Evolutionary conservation across 805 yeast species (phyloP).

Genomic region (Huiozyma sinensis): DNA sequence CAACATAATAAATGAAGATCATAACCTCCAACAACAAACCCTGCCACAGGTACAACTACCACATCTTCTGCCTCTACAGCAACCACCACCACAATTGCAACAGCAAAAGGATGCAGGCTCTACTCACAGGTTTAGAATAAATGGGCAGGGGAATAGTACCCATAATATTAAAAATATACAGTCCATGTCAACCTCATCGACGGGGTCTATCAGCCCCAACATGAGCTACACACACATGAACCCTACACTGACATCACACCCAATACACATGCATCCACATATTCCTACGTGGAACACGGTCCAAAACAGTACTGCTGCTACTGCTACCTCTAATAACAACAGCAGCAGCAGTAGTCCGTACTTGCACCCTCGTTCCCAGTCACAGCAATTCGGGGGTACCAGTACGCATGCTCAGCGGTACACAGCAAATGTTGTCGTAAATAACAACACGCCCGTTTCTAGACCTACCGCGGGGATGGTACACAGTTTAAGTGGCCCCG

Average conservation of each 20-base stretch:
- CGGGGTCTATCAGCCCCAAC: neutral
- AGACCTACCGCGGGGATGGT: too few species aligned
- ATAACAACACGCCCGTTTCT: neutral
- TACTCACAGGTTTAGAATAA: too few species aligned
- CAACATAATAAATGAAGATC: neutral
- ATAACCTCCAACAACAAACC: neutral
- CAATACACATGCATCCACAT: neutral
- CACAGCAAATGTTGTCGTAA: neutral
- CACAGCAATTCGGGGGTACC: neutral
- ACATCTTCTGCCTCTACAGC: constrained; percentile 1
- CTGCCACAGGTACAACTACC: neutral
- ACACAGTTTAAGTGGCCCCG: too few species aligned
- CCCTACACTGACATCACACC: neutral
- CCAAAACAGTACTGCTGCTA: neutral
- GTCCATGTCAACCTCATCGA: neutral
- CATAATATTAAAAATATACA: neutral
- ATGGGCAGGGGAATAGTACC: neutral
- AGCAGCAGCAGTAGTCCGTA: neutral
- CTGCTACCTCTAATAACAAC: neutral
- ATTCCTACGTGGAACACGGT: neutral
- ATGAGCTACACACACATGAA: neutral
- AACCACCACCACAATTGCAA: neutral
- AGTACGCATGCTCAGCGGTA: neutral
- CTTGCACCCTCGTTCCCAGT: neutral
- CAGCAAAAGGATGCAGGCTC: neutral